Percentiles rank a stretch among this genome's conserved stretches.
phyloP scores from a whole-genome alignment of 164 flowering plant species.

The Magnolia kwangsiensis region DNA sequence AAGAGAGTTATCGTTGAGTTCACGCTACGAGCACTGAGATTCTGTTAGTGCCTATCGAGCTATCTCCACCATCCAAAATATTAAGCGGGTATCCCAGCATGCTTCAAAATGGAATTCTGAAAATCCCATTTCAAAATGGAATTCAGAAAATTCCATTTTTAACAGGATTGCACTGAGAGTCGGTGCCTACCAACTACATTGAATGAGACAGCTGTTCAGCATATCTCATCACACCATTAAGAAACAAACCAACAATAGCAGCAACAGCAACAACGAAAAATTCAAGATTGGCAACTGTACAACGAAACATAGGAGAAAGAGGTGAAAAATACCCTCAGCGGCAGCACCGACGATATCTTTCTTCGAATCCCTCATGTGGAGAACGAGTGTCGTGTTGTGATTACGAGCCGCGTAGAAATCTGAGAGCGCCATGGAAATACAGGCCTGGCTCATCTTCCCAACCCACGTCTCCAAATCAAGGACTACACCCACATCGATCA shows the following conservation, averaged over 20 bases:
- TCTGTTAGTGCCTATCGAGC: too few relatives aligned
- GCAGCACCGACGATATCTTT: slow-evolving; percentile 15
- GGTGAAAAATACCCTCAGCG: slow-evolving; percentile 5
- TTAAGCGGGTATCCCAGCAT: too few relatives aligned
- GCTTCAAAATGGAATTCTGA: too few relatives aligned
- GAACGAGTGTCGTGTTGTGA: slow-evolving; percentile 8
- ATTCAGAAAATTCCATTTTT: too few relatives aligned
- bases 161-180: too few relatives aligned
- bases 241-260: not conserved
- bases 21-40: too few relatives aligned
- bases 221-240: too few relatives aligned
- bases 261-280: not conserved
- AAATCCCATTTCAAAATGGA: too few relatives aligned
- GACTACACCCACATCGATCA: slow-evolving; percentile 16
- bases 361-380: slow-evolving; percentile 12
- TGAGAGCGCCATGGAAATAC: slow-evolving; percentile 16
- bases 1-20: too few relatives aligned
- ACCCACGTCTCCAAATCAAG: slow-evolving; percentile 10
- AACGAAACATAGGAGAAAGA: not conserved
- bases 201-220: too few relatives aligned
- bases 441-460: slow-evolving; percentile 10
- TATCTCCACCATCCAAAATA: too few relatives aligned
- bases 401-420: slow-evolving; percentile 15
- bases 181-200: too few relatives aligned
- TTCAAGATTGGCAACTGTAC: not conserved